Evolutionary conservation across 2,329 filamentous ascomycete species (phyloP).

Genomic region (Fusarium mangiferae): DNA sequence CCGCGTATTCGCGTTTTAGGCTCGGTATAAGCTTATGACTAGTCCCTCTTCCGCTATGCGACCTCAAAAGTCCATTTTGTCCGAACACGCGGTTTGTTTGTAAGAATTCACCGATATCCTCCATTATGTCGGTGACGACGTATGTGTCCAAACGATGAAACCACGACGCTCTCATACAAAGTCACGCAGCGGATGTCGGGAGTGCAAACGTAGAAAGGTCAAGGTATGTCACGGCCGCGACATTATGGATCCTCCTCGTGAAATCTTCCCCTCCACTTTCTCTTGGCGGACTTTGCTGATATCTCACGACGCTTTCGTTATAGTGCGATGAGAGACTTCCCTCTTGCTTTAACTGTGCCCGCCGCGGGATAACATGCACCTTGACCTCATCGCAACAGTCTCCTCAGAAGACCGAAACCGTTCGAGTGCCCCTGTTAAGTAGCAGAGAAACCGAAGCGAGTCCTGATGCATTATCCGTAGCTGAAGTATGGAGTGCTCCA

Average conservation of each 20-base stretch:
- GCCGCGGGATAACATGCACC: neutral
- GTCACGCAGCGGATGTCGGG: neutral
- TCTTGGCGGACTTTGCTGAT: neutral
- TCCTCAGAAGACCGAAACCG: neutral
- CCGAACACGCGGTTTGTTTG: too few species aligned
- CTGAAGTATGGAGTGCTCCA: neutral
- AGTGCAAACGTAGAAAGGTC: neutral
- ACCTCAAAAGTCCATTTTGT: too few species aligned
- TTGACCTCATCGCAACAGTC: neutral
- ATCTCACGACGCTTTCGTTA: accelerated
- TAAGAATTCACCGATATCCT: too few species aligned
- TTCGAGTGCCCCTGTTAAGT: accelerated
- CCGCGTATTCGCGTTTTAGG: neutral
- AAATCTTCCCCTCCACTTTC: too few species aligned
- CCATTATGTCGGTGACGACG: too few species aligned
- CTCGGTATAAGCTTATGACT: too few species aligned
- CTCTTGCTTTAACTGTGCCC: neutral
- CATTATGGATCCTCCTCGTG: neutral
- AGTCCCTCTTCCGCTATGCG: too few species aligned
- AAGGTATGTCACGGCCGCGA: neutral
- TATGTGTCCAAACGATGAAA: neutral
- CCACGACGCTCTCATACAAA: neutral
- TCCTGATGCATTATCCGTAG: neutral
- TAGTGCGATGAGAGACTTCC: neutral
- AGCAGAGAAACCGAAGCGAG: neutral